A percentile compares a stretch with the other conserved stretches of the same genome.
Evolutionary conservation across 2,329 filamentous ascomycete species (phyloP).

Genomic region (Neobulgaria alba): DNA sequence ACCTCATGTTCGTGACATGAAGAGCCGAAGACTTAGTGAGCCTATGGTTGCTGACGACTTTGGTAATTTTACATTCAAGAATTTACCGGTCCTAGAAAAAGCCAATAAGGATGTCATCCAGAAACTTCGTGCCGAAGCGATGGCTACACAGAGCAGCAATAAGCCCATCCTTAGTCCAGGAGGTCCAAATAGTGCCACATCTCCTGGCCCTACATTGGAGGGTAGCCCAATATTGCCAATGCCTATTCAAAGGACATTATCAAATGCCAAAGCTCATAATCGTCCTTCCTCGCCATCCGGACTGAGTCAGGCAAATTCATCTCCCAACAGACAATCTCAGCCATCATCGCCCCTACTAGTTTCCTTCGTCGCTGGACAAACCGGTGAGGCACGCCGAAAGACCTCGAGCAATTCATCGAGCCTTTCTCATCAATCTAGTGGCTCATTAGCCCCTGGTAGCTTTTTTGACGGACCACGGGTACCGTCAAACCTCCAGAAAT

Average conservation of each 20-base stretch:
- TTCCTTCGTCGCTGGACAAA: constrained; percentile 82
- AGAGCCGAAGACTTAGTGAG: constrained; percentile 82
- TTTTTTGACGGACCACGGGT: constrained; percentile 65
- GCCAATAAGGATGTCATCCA: constrained; percentile 99
- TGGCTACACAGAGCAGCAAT: constrained; percentile 59
- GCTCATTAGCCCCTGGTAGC: constrained; percentile 59
- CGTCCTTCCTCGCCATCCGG: constrained; percentile 82
- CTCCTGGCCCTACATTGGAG: constrained; percentile 65
- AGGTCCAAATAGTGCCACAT: constrained; percentile 30
- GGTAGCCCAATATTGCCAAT: constrained; percentile 76
- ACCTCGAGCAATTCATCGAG: constrained; percentile 84
- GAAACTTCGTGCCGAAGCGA: constrained; percentile 83
- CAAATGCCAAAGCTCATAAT: constrained; percentile 41
- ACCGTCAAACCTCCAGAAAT: constrained; percentile 50
- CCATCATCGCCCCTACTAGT: constrained; percentile 89
- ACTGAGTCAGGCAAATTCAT: constrained; percentile 71
- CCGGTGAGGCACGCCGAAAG: constrained; percentile 72
- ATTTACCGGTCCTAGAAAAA: constrained; percentile 90
- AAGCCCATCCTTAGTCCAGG: constrained; percentile 34
- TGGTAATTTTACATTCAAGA: constrained; percentile 94
- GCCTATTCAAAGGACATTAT: constrained; percentile 73
- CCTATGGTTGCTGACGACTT: constrained; percentile 87
- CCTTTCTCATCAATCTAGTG: constrained; percentile 68
- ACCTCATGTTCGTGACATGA: constrained; percentile 85
- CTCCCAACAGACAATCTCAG: constrained; percentile 77